Evolutionary conservation across 768 basidiomycete species (phyloP), one percentile per base, ranked within the genome.

Genomic region (Xerocomus spinulosus): DNA sequence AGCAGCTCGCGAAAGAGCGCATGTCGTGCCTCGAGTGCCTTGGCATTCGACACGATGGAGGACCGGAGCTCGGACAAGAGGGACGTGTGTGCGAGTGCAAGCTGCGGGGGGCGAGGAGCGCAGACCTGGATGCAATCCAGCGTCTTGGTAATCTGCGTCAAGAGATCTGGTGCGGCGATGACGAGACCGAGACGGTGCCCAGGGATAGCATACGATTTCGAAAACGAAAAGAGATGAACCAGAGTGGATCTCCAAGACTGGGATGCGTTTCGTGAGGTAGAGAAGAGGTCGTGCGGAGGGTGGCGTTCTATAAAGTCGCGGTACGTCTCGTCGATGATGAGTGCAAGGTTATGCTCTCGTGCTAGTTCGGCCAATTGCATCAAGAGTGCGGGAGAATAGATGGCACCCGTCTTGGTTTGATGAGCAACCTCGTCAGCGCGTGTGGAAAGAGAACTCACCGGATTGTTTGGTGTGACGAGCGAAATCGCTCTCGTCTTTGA

Each of bases 311-410:
- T 68, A 58, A 92, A 91, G 61, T 92, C 89, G 12, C 89, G 77
- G 65, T 94, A 94, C 1, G 91, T 92, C 67, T 92, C 89, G 65
- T 94, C 91, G n/a, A 94, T 41, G 30, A 92, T 73, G 20, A 92
- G 74, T 0, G 87, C 83, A 15, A 91, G 57, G 1, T 73, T 70
- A 23, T 73, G 63, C 42, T 74, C 68, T 18, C 59, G 67, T 0
- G 88, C 85, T 3, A 92, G 75, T 0, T 68, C 54, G 2, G 77
- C 76, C 54, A 91, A 92, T 5, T 76, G 67, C 0, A 70, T 62
- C 21, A 92, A 64, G 5, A 87, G 72, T 0, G 64, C 57, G 0
- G 79, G 74, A 0, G 83, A 64, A 56, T 90, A 90, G 1, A 77
- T 76, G 0, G 83, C 79, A 5, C 91, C 91, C 1, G 87, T 90